A percentile compares a stretch with the other conserved stretches of the same genome.
These are phyloP conservation scores for Russula sp. DNA, from an alignment of 768 basidiomycete genomes.

Conservation along the genomic window DNA sequence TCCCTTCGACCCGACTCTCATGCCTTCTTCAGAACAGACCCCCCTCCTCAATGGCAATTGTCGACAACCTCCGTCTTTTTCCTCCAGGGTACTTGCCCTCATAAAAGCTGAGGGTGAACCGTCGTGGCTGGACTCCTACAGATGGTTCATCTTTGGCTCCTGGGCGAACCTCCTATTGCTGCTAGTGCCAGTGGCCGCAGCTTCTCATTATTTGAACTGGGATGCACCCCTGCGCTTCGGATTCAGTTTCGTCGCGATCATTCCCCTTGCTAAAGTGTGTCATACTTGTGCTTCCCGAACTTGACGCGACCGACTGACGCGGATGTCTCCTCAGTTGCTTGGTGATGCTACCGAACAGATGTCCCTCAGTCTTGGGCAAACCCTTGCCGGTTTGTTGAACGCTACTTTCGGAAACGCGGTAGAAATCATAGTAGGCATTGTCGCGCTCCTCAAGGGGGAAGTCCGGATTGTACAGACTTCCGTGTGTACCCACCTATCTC, in stretches of 20 bases:
- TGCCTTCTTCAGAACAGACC: slow-evolving; percentile 16
- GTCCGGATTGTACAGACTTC: slow-evolving; percentile 90
- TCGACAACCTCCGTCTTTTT: slow-evolving; percentile 36
- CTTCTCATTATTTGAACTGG: slow-evolving; percentile 61
- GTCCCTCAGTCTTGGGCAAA: slow-evolving; percentile 72
- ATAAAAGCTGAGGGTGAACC: slow-evolving; percentile 60
- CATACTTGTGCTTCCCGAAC: neutral
- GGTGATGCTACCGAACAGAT: slow-evolving; percentile 80
- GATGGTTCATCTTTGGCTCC: slow-evolving; percentile 52
- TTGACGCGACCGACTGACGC: neutral
- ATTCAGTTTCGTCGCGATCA: slow-evolving; percentile 75
- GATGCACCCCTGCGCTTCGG: slow-evolving; percentile 68
- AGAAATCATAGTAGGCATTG: slow-evolving; percentile 85
- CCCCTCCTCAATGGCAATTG: slow-evolving; percentile 22
- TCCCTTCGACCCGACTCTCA: neutral
- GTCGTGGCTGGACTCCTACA: slow-evolving; percentile 48
- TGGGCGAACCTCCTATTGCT: slow-evolving; percentile 74
- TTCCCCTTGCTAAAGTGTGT: slow-evolving; percentile 78
- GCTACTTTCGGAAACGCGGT: slow-evolving; percentile 81
- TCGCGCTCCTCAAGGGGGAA: slow-evolving; percentile 65
- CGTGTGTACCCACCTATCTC: slow-evolving; percentile 33
- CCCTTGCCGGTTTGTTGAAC: slow-evolving; percentile 79
- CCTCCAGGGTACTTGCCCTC: slow-evolving; percentile 32
- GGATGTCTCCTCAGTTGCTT: slow-evolving; percentile 42
- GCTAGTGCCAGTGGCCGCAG: slow-evolving; percentile 66